These are phyloP conservation scores for Fusarium falciforme DNA, from an alignment of 2,329 filamentous ascomycete genomes.

Conservation along the genomic window DNA sequence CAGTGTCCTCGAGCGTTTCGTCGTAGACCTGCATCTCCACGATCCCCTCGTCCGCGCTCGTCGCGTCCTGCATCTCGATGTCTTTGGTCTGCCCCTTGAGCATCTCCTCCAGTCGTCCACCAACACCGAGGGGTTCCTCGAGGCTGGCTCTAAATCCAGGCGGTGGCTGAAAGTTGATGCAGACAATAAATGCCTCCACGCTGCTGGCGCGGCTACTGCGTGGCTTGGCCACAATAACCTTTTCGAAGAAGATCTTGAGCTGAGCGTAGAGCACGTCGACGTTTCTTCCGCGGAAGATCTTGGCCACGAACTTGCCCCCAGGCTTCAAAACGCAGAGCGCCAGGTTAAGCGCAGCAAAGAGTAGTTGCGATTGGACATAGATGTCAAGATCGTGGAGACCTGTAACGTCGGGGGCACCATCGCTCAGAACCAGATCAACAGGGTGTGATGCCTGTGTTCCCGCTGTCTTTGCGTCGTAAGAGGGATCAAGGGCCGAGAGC, in stretches of 20 bases:
- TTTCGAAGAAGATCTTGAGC: conserved; percentile 86
- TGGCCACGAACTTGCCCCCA: conserved; percentile 96
- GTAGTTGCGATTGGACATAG: conserved; percentile 94
- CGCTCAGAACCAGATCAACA: conserved; percentile 93
- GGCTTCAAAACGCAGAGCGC: conserved; percentile 92
- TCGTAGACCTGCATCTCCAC: conserved; percentile 65
- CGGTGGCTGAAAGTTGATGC: conserved; percentile 87
- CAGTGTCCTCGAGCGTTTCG: conserved; percentile 42
- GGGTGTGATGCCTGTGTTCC: conserved; percentile 73
- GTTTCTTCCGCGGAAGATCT: conserved; percentile 95
- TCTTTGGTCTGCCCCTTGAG: conserved; percentile 55
- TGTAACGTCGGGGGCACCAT: conserved; percentile 96
- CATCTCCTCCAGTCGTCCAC: conserved; percentile 64
- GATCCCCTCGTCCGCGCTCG: conserved; percentile 48
- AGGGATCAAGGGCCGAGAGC: conserved; percentile 83
- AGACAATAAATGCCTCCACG: conserved; percentile 96
- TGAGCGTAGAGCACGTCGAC: conserved; percentile 97
- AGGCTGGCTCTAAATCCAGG: conserved; percentile 79
- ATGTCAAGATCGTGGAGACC: conserved; percentile 98
- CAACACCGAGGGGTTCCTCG: conserved; percentile 78
- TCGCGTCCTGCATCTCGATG: conserved; percentile 59
- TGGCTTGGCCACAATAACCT: conserved; percentile 92
- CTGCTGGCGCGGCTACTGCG: conserved; percentile 95
- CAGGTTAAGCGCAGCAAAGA: conserved; percentile 93
- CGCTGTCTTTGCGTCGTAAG: conserved; percentile 61